A percentile compares a stretch with the other conserved stretches of the same genome.
These are phyloP conservation scores for Lentinula aciculospora DNA, from an alignment of 768 basidiomycete species.

Conservation along the genomic window DNA sequence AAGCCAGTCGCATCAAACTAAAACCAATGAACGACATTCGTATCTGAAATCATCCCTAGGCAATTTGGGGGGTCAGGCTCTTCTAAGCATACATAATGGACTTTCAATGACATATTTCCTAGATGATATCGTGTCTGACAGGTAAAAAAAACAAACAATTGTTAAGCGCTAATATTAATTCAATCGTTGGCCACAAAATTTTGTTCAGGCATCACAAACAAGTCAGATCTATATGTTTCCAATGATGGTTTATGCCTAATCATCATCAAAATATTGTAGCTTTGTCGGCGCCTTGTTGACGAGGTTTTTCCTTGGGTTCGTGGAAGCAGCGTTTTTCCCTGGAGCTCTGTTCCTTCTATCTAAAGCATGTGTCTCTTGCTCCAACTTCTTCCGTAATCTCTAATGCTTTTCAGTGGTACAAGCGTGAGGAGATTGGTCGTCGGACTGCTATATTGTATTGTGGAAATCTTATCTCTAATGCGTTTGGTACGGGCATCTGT, in stretches of 20 bases:
- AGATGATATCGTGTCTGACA: constrained; percentile 36
- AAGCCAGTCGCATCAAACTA: neutral
- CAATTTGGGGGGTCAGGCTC: neutral
- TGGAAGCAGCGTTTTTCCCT: constrained; percentile 41
- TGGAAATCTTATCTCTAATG: constrained; percentile 49
- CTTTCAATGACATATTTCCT: constrained; percentile 29
- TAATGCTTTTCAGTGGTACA: constrained; percentile 30
- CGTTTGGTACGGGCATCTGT: constrained; percentile 31
- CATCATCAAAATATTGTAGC: constrained; percentile 15
- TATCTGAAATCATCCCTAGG: neutral
- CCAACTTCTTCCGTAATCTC: neutral
- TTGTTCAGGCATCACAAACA: constrained; percentile 21
- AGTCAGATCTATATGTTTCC: constrained; percentile 16
- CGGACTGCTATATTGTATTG: constrained; percentile 40
- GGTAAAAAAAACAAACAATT: constrained; percentile 16
- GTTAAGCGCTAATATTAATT: neutral
- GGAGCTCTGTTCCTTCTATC: constrained; percentile 31
- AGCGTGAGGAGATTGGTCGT: constrained; percentile 33
- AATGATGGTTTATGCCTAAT: neutral
- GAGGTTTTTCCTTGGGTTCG: constrained; percentile 44
- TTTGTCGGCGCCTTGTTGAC: constrained; percentile 37
- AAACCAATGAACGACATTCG: too few relatives aligned
- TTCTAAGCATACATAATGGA: constrained; percentile 11
- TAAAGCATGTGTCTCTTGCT: constrained; percentile 3
- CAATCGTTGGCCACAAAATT: neutral